phyloP scores from a whole-genome alignment of 345 rosid genomes.

The Populus nigra region DNA sequence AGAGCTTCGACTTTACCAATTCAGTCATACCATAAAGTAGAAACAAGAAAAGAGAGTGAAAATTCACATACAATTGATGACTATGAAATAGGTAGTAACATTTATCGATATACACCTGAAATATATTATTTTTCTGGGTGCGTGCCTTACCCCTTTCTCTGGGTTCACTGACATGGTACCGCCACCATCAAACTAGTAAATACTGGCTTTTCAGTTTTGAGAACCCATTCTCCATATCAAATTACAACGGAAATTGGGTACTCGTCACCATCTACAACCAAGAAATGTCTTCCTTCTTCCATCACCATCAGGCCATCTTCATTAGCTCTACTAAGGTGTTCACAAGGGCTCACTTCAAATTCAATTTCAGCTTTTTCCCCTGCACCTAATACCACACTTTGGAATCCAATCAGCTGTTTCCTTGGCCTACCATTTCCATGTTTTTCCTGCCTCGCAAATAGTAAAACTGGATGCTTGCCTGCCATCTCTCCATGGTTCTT shows the following conservation, averaged over 20 bases:
- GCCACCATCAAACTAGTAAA: neutral
- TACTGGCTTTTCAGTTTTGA: neutral
- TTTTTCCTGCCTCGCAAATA: constrained; percentile 49
- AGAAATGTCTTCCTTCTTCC: constrained; percentile 62
- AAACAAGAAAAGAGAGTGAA: too few relatives aligned
- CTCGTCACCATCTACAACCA: constrained; percentile 63
- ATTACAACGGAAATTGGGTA: constrained; percentile 39
- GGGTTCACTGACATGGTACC: neutral
- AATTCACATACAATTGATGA: too few relatives aligned
- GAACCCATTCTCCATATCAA: constrained; percentile 21
- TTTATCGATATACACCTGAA: too few relatives aligned
- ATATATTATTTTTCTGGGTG: too few relatives aligned
- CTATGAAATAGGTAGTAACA: too few relatives aligned
- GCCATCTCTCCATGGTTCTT: constrained; percentile 58
- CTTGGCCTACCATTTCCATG: constrained; percentile 53
- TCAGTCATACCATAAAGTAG: too few relatives aligned
- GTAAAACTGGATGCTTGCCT: constrained; percentile 69
- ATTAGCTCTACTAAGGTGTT: constrained; percentile 59
- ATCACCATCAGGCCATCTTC: constrained; percentile 66
- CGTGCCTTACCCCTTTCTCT: neutral
- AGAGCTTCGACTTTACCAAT: too few relatives aligned
- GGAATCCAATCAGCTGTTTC: constrained; percentile 68
- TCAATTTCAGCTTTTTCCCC: constrained; percentile 54
- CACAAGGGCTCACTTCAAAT: constrained; percentile 57
- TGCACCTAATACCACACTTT: constrained; percentile 52